phyloP scores from a whole-genome alignment of 2,329 filamentous ascomycete genomes.

The Fusarium goolgardi region DNA sequence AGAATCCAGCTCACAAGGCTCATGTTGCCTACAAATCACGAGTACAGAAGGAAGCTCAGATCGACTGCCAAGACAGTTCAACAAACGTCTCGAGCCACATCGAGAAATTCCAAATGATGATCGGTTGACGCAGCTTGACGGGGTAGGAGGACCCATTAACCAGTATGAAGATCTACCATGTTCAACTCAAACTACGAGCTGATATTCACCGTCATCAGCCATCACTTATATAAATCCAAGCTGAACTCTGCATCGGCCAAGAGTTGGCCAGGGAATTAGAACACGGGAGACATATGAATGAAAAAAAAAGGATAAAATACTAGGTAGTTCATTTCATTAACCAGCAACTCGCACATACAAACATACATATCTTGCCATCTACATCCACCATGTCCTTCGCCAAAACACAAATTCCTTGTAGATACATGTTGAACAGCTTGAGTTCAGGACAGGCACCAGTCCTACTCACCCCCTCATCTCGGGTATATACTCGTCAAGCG shows the following conservation, averaged over 20 bases:
- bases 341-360: conserved; percentile 45
- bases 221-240: background rate
- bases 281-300: conserved; percentile 16
- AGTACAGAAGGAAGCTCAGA: background rate
- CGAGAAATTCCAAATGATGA: background rate
- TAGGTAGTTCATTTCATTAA: conserved; percentile 49
- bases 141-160: background rate
- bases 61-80: background rate
- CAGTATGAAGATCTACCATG: background rate
- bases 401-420: conserved; percentile 39
- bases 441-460: conserved; percentile 39
- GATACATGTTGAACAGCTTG: conserved; percentile 44
- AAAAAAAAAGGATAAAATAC: conserved; percentile 39
- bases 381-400: conserved; percentile 15
- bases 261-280: conserved; percentile 12
- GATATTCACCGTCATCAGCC: background rate
- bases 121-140: background rate
- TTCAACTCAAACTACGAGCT: background rate
- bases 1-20: background rate
- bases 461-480: conserved; percentile 40
- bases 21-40: background rate
- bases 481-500: conserved; percentile 49
- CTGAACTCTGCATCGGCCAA: conserved; percentile 4
- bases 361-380: conserved; percentile 41
- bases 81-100: background rate